These are phyloP conservation scores for Candida cerambycidarum DNA, from an alignment of 805 yeast species.

Conservation along the genomic window DNA sequence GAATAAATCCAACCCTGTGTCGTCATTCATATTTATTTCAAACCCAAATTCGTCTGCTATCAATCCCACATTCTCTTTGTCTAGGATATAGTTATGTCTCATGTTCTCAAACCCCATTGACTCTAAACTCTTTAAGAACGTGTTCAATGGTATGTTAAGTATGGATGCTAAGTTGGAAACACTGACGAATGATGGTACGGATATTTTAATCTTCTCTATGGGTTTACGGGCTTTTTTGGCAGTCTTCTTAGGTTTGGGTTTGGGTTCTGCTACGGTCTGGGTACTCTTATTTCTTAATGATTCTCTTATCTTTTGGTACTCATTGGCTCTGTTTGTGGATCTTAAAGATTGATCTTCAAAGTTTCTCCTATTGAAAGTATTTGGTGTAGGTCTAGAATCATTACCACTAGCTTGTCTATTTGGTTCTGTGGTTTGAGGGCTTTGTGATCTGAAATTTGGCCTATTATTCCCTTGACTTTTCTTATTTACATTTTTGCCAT, in stretches of 20 bases:
- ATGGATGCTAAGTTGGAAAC: constrained; percentile 77
- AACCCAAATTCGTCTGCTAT: constrained; percentile 89
- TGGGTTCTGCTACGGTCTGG: neutral
- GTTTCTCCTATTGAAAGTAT: neutral
- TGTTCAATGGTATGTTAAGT: constrained; percentile 62
- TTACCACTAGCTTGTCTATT: too few species aligned
- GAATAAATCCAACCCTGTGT: constrained; percentile 59
- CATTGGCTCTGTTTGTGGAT: constrained; percentile 2
- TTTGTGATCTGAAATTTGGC: too few species aligned
- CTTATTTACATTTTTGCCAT: too few species aligned
- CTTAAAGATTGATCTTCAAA: too few species aligned
- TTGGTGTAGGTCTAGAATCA: constrained; percentile 2
- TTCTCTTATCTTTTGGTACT: constrained; percentile 13
- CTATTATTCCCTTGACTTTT: too few species aligned
- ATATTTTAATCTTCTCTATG: constrained; percentile 26
- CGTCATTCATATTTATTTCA: constrained; percentile 54
- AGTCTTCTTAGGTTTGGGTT: neutral
- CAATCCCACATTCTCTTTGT: constrained; percentile 79
- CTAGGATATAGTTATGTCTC: constrained; percentile 77
- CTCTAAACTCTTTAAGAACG: constrained; percentile 55
- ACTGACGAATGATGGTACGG: constrained; percentile 76
- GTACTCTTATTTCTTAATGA: constrained; percentile 7
- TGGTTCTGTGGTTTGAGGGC: too few species aligned
- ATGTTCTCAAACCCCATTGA: constrained; percentile 71
- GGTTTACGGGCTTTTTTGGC: constrained; percentile 3